These are phyloP conservation scores for Penstemon newberryi DNA, from an alignment of 257 asterid genomes.

Conservation along the genomic window DNA sequence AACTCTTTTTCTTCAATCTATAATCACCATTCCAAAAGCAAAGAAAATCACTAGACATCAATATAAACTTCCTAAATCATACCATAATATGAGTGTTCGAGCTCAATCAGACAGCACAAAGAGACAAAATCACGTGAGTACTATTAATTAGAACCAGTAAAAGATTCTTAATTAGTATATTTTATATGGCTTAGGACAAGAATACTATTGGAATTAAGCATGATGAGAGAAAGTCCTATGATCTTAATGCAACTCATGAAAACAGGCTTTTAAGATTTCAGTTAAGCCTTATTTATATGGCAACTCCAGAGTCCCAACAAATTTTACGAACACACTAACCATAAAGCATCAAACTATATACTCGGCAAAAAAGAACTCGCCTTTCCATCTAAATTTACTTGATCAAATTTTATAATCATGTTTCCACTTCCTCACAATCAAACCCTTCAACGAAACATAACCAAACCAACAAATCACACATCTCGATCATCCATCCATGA, in stretches of 20 bases:
- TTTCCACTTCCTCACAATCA: conserved; percentile 18
- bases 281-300: neutral
- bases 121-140: neutral
- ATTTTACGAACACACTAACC: neutral
- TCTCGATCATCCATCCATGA: neutral
- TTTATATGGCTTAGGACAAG: neutral
- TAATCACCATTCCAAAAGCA: neutral
- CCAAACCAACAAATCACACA: neutral
- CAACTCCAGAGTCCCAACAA: conserved; percentile 5
- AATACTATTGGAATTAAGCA: neutral
- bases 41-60: neutral
- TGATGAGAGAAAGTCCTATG: neutral
- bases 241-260: conserved; percentile 7
- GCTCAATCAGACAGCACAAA: neutral
- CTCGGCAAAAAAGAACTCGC: neutral
- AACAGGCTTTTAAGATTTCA: neutral
- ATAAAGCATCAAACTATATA: neutral
- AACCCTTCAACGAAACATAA: neutral
- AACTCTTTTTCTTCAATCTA: neutral
- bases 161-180: neutral
- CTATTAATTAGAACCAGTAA: neutral
- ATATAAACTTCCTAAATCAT: neutral
- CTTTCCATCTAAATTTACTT: neutral
- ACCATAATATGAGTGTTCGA: neutral
- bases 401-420: neutral